A percentile compares a stretch with the other conserved stretches of the same genome.
These are phyloP conservation scores for Scheffersomyces insectosa DNA, from an alignment of 1,139 yeast genomes.

Conservation along the genomic window DNA sequence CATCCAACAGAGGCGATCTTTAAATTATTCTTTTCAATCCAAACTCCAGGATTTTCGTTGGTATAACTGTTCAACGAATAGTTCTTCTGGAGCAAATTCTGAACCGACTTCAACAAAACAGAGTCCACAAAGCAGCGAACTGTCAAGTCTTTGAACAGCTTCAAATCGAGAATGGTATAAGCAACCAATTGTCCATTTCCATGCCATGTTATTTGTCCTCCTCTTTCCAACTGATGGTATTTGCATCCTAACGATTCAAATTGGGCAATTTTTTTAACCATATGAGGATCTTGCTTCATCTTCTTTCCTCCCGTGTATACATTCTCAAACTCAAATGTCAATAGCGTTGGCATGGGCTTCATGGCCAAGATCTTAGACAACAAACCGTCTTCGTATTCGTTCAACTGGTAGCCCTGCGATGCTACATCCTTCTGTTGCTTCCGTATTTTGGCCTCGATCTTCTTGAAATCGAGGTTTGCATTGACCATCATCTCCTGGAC, in stretches of 20 bases:
- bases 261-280: conserved; percentile 32
- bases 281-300: conserved; percentile 51
- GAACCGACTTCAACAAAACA: conserved; percentile 64
- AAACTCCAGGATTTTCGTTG: conserved; percentile 83
- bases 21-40: conserved; percentile 55
- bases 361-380: conserved; percentile 45
- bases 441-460: conserved; percentile 49
- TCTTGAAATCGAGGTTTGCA: conserved; percentile 63
- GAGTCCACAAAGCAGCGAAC: conserved; percentile 76
- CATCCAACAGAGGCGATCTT: conserved; percentile 92
- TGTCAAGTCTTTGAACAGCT: conserved; percentile 56
- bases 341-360: conserved; percentile 63
- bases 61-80: conserved; percentile 46
- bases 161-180: conserved; percentile 77
- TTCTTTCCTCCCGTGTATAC: conserved; percentile 90
- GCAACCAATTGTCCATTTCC: conserved; percentile 94
- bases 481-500: conserved; percentile 65
- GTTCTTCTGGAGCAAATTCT: conserved; percentile 46
- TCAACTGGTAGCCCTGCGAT: conserved; percentile 41
- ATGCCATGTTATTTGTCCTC: conserved; percentile 98
- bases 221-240: conserved; percentile 78
- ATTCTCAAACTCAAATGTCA: conserved; percentile 81
- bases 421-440: conserved; percentile 37
- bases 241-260: conserved; percentile 42
- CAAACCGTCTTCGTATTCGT: conserved; percentile 47